Base-by-base conservation (phyloP, 257 asterid species). In the Solanum paucissectum region DNA sequence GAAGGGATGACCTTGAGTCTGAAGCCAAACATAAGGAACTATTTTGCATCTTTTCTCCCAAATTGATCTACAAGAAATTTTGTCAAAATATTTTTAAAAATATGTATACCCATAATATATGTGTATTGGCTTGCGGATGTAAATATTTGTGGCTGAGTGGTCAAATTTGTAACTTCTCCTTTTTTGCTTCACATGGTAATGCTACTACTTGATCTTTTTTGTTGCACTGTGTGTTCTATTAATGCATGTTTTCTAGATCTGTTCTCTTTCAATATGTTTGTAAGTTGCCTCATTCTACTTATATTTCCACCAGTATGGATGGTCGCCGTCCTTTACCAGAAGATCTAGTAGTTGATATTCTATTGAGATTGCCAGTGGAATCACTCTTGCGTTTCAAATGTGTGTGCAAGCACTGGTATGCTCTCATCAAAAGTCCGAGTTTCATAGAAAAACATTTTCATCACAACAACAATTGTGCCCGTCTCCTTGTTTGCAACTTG, bases 321-420 rank as follows among this genome's bases (percentile, higher is more conserved):
- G 33, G 46, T 18, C 38, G 14, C 13, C 73, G 82, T 36, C 25
- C 87, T 87, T 44, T 89, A 27, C 91, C 89, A 5, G 89, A 84
- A 64, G 95, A 91, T 58, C 73, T 87, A 27, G 42, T 92, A 64
- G 5, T 64, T 44, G 93, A 91, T 40, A 91, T 92, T 72, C 83
- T 89, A 34, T 32, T 88, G 71, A 83, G 92, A 87, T 87, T 90
- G 88, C 88, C 92, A 2, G 93, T 90, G 75, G 89, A 91, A 85
- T 62, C 88, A 77, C 86, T 92, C 52, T 46, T 62, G 77, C 89
- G 29, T 83, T 92, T 86, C 83, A 92, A 91, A 69, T 89, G 87
- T 25, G 93, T 91, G 66, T 89, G 90, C 91, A 92, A 89, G 83
- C 87, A 74, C 12, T 92, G 93, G 94, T 88, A 74, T 32, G 3